Evolutionary conservation across 1,284 basidiomycete species (phyloP), one percentile per base, ranked within the genome.

Genomic region (Cryptococcus jaspeensis): DNA sequence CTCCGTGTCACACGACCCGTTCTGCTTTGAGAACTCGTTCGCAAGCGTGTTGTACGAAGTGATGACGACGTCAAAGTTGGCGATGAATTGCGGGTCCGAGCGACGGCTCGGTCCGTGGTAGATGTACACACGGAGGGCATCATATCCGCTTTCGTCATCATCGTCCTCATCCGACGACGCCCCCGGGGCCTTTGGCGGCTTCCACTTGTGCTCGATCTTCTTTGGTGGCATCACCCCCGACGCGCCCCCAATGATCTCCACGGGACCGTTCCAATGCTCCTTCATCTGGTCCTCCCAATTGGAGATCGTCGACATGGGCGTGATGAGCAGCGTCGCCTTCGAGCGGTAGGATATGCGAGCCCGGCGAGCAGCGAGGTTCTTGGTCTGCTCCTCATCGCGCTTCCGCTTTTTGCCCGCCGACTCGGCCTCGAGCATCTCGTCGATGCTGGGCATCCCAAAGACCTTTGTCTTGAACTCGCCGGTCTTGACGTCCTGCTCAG

Each of bases 241-340:
- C 23, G 80, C 81, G 2, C 90, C 91, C n/a, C 91, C 91, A 50
- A 87, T 80, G 44, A 94, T 86, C 35, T 82, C 81, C 7, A 94
- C 90, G 55, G 87, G 84, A 13, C 91, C 90, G 58, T 84, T 84
- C 91, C 91, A 92, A 77, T 99, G 96, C 72, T 98, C 94, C 58
- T 87, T 84, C 73, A 99, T 90, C 76, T 99, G 96, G 62, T 96
- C 92, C 77, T 99, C 95, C 96, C 96, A 99, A 71, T 98, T 99
- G 46, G 90, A 87, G 1, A 99, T 91, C 1, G 96, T 97, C 22
- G 92, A 95, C 53, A 99, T 82, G 8, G 96, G 96, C 67, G 96
- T 98, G 25, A 99, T 85, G 64, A 99, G 90, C n/a, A 99, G 79
- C 0, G 96, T 98, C 8, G 89, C 96, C 45, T 92, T 85, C 67